These are phyloP conservation scores for Microdochium bolleyi DNA, from an alignment of 2,329 filamentous ascomycete species.

Conservation along the genomic window DNA sequence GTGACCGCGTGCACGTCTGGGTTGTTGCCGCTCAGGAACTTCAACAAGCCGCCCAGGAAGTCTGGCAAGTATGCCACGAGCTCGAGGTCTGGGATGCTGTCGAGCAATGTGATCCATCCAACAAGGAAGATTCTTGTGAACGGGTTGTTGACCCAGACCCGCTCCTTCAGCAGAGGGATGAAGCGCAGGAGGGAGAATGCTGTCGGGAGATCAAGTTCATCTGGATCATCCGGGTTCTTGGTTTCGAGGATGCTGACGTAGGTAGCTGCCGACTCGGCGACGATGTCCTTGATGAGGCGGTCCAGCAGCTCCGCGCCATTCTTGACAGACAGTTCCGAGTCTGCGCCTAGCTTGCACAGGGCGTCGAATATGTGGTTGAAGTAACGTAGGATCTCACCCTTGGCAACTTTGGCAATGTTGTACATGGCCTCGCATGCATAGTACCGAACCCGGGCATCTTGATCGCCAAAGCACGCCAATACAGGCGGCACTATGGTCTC, in stretches of 20 bases:
- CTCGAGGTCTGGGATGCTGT: slow-evolving; percentile 94
- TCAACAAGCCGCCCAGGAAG: slow-evolving; percentile 82
- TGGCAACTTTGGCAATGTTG: slow-evolving; percentile 98
- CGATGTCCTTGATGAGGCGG: slow-evolving; percentile 90
- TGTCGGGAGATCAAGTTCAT: slow-evolving; percentile 53
- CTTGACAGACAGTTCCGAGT: slow-evolving; percentile 94
- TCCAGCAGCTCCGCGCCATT: slow-evolving; percentile 95
- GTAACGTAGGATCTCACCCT: slow-evolving; percentile 92
- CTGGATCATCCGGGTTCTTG: slow-evolving; percentile 29
- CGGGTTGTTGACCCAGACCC: slow-evolving; percentile 89
- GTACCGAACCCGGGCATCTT: slow-evolving; percentile 94
- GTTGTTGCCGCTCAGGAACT: slow-evolving; percentile 87
- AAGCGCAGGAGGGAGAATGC: slow-evolving; percentile 89
- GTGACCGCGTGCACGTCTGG: slow-evolving; percentile 92
- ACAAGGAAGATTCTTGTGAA: slow-evolving; percentile 94
- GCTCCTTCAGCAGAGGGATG: slow-evolving; percentile 86
- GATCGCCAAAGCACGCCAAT: slow-evolving; percentile 93
- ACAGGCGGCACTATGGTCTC: slow-evolving; percentile 94
- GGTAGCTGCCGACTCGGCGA: slow-evolving; percentile 87
- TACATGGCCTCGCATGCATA: slow-evolving; percentile 99
- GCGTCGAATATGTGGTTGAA: slow-evolving; percentile 99
- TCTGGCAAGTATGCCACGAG: slow-evolving; percentile 87
- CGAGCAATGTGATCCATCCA: slow-evolving; percentile 88
- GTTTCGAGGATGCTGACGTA: slow-evolving; percentile 83
- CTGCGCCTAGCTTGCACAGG: slow-evolving; percentile 90